Base-by-base conservation (phyloP, 192 early-diverging fungal genomes). In the Obelidium mucronatum region DNA sequence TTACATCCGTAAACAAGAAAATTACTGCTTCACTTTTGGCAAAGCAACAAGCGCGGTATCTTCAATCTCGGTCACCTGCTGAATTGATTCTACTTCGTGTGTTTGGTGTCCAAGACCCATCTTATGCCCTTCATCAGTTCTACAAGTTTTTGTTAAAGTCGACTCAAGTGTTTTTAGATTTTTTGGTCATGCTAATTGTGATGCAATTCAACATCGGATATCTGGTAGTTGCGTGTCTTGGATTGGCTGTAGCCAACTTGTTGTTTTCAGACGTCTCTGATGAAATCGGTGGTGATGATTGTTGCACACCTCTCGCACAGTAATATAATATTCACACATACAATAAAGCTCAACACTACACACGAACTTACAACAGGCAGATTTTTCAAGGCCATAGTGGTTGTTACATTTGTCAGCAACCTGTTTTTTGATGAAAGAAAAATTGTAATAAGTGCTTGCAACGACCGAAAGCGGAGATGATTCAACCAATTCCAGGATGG, bases 141-240 rank as follows among this genome's bases (percentile, higher is more conserved):
- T 22, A 8, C n/a, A 55, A 72, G 55, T 22, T 39, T 30, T 22
- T 28, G 4, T 36, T 72, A 0, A 58, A 44, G 22, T 19, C 34
- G 0, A 1, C 36, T n/a, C n/a, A n/a, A 0, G 54, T 36, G 3
- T 37, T 72, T 4, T 11, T 72, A n/a, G 17, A 34, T 11, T 72
- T 35, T 37, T 26, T 72, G 52, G 70, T 72, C 31, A 72, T 72
- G 70, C 70, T 72, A 15, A 72, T 72, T 59, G 70, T 72, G 1
- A 72, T 72, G 70, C 40, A 44, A n/a, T 72, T 72, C 35, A 72
- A 72, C 39, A 44, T 72, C n/a, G 70, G 52, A 15, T 59, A 53
- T 28, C 58, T 72, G n/a, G 17, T 72, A 6, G 70, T 36, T 28
- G 70, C 70, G 4, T 58, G 53, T 37, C 2, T 59, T n/a, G 70